phyloP scores from a whole-genome alignment of 2,329 filamentous ascomycete species.

The Talaromyces atroroseus region DNA sequence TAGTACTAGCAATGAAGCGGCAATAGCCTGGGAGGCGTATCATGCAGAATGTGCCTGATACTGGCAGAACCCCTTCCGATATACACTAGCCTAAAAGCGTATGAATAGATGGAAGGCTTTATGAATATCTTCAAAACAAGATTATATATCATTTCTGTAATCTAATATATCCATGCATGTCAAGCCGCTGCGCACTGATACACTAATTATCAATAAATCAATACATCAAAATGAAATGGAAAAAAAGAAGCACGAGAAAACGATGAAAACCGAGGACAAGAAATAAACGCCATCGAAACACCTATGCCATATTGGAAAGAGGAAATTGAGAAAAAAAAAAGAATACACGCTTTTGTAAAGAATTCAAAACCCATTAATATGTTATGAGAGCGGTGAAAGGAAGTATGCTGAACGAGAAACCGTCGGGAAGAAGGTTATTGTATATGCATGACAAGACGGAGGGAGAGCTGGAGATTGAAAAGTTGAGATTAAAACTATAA shows the following conservation, averaged over 20 bases:
- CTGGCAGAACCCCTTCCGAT: not conserved
- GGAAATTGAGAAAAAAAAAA: not conserved
- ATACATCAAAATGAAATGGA: constrained; percentile 4
- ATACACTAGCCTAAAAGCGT: not conserved
- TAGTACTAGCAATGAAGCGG: constrained; percentile 3
- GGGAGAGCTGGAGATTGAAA: not conserved
- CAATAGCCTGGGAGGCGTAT: constrained; percentile 29
- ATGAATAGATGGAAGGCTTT: not conserved
- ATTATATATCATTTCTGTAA: not conserved
- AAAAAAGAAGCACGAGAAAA: not conserved
- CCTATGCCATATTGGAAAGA: constrained; percentile 2
- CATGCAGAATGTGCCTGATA: constrained; percentile 27
- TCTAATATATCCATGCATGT: not conserved
- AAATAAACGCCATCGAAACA: constrained; percentile 4
- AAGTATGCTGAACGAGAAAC: not conserved
- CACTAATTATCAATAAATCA: not conserved
- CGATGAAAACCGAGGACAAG: not conserved
- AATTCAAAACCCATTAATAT: constrained; percentile 7
- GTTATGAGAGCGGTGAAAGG: not conserved
- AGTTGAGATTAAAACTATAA: constrained; percentile 4
- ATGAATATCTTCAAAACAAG: not conserved
- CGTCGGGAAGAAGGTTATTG: not conserved
- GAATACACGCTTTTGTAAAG: constrained; percentile 1
- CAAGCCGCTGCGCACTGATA: not conserved
- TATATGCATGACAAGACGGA: constrained; percentile 5